A percentile compares a stretch with the other conserved stretches of the same genome.
These are phyloP conservation scores for Laburnicola sp. DNA, from an alignment of 2,329 filamentous ascomycete genomes.

Conservation along the genomic window DNA sequence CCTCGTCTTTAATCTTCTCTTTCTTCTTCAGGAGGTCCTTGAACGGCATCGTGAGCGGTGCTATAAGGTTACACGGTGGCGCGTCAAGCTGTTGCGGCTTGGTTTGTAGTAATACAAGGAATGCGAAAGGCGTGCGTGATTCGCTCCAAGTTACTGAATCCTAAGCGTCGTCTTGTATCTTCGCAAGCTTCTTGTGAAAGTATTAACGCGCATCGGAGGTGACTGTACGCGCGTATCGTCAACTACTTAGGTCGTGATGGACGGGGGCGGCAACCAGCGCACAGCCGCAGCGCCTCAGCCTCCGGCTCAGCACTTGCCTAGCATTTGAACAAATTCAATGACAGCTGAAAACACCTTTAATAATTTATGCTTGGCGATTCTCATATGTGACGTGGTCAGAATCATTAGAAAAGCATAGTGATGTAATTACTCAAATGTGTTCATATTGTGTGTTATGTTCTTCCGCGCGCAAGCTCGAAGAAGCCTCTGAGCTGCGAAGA, in stretches of 20 bases:
- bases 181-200: conserved; percentile 28
- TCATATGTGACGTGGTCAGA: too few species aligned
- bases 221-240: conserved; percentile 22
- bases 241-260: conserved; percentile 27
- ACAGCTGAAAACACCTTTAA: background rate
- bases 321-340: background rate
- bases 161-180: conserved; percentile 39
- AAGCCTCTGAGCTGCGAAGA: too few species aligned
- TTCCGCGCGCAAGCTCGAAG: too few species aligned
- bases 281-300: conserved; percentile 34
- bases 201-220: conserved; percentile 30
- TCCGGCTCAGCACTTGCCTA: conserved; percentile 16
- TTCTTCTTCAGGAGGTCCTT: conserved; percentile 66
- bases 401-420: too few species aligned
- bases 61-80: conserved; percentile 15
- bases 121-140: background rate
- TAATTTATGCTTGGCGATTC: background rate
- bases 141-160: conserved; percentile 24
- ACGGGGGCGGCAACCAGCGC: conserved; percentile 25
- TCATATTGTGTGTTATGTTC: too few species aligned
- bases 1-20: conserved; percentile 55
- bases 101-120: background rate
- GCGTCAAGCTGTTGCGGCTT: conserved; percentile 5
- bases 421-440: too few species aligned
- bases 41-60: conserved; percentile 56